Conservation (phyloP, 768 basidiomycete genomes). For the Suillus lakei region DNA sequence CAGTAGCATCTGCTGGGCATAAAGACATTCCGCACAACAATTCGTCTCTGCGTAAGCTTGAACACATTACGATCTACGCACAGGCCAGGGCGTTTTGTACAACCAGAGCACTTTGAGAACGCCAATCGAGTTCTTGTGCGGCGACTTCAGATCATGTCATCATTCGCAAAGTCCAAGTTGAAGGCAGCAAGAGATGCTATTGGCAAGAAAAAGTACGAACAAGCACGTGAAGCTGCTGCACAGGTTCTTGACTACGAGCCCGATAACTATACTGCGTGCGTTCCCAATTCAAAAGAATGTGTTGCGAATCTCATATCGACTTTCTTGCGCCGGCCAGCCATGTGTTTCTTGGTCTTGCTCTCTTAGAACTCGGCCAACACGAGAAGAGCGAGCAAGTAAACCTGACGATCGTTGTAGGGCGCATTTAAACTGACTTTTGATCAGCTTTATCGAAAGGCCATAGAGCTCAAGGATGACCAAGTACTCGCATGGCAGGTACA, state of each 20-base stretch:
- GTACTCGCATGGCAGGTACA: conserved; percentile 85
- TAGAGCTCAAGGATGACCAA: conserved; percentile 67
- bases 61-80: not conserved
- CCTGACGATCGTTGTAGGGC: conserved; percentile 13
- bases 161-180: conserved; percentile 71
- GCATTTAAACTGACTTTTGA: conserved; percentile 21
- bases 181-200: conserved; percentile 81
- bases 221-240: conserved; percentile 67
- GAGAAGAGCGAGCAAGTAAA: conserved; percentile 88
- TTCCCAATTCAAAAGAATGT: conserved; percentile 18
- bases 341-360: conserved; percentile 84
- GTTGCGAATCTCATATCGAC: conserved; percentile 1
- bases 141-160: conserved; percentile 28
- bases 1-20: too few relatives aligned
- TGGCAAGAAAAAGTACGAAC: conserved; percentile 71
- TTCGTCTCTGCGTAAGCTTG: not conserved
- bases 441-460: conserved; percentile 83
- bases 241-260: conserved; percentile 77
- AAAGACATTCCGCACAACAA: not conserved
- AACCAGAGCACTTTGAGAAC: not conserved
- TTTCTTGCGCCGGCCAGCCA: conserved; percentile 51
- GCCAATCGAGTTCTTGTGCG: not conserved
- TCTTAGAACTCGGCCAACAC: conserved; percentile 71
- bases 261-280: conserved; percentile 88
- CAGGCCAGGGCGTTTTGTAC: not conserved